These are phyloP conservation scores for Phialocephala sp. DNA, from an alignment of 2,329 filamentous ascomycete genomes.

Conservation along the genomic window DNA sequence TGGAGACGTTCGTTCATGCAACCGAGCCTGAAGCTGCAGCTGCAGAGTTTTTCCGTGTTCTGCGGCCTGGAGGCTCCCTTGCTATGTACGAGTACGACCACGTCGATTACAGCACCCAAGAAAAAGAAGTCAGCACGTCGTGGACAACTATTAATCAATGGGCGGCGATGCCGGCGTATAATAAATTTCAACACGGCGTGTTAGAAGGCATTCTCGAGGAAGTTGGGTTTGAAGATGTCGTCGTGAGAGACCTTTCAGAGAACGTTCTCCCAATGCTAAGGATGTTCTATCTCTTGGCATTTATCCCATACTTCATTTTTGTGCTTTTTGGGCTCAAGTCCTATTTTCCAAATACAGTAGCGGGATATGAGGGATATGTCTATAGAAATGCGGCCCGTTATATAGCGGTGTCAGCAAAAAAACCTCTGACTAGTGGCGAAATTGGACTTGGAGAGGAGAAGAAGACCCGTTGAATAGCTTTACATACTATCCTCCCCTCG, in stretches of 20 bases:
- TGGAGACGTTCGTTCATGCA: conserved; percentile 62
- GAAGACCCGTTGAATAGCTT: conserved; percentile 9
- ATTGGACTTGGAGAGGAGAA: conserved; percentile 4
- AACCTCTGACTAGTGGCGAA: conserved; percentile 36
- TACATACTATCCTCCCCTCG: too few relatives aligned
- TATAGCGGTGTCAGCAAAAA: conserved; percentile 46
- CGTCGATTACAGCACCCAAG: conserved; percentile 33
- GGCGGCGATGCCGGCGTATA: conserved; percentile 53
- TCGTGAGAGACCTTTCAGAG: conserved; percentile 50
- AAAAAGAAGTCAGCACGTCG: conserved; percentile 41
- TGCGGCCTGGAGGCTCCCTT: conserved; percentile 54
- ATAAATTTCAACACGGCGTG: conserved; percentile 46
- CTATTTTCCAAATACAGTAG: conserved; percentile 55
- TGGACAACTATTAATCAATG: conserved; percentile 49
- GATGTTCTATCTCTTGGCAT: conserved; percentile 53
- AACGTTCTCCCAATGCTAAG: conserved; percentile 55
- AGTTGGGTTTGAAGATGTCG: conserved; percentile 46
- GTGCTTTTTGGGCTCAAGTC: conserved; percentile 50
- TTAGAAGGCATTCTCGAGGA: conserved; percentile 48
- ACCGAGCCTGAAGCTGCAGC: conserved; percentile 52
- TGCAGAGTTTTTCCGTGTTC: conserved; percentile 52
- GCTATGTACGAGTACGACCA: conserved; percentile 56
- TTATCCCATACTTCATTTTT: conserved; percentile 54
- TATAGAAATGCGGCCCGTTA: conserved; percentile 30
- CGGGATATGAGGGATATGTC: conserved; percentile 43